Conservation (phyloP, 331 rosid genomes). For the Pyrus hybrid region DNA sequence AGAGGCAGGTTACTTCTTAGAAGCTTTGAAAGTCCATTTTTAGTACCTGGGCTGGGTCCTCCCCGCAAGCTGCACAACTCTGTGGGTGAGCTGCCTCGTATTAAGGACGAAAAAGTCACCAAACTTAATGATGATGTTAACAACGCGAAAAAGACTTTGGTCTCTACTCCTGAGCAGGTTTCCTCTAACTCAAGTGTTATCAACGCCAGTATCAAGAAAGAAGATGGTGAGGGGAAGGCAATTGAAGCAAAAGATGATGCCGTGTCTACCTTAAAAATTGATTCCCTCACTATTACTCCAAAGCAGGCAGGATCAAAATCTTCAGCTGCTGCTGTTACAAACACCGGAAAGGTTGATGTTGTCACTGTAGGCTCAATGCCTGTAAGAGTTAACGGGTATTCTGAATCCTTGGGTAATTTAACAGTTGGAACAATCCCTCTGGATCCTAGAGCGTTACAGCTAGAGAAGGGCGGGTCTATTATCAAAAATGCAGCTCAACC, state of each 20-base stretch:
- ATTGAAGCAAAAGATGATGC: conserved; percentile 24
- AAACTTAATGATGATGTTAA: conserved; percentile 22
- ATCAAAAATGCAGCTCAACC: conserved; percentile 24
- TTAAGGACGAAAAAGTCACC: conserved; percentile 23
- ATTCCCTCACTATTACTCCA: conserved; percentile 50
- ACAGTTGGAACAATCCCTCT: conserved; percentile 79
- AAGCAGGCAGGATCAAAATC: conserved; percentile 35
- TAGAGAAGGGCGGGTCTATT: conserved; percentile 28
- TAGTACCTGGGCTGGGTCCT: conserved; percentile 38
- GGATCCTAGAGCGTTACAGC: conserved; percentile 50
- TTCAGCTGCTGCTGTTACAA: conserved; percentile 14
- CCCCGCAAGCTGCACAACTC: conserved; percentile 52
- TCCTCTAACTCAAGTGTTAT: conserved; percentile 18
- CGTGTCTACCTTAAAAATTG: conserved; percentile 50
- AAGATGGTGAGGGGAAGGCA: conserved; percentile 14
- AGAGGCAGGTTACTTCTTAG: conserved; percentile 50
- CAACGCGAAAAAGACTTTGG: conserved; percentile 12
- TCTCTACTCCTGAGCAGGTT: conserved; percentile 27
- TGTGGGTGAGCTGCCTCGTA: conserved; percentile 34
- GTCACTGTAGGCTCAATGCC: conserved; percentile 75
- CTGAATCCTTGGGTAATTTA: conserved; percentile 40
- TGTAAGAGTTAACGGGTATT: conserved; percentile 57
- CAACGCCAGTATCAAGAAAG: conserved; percentile 7
- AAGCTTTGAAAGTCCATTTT: conserved; percentile 39
- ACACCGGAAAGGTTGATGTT: conserved; percentile 31